A percentile compares a stretch with the other conserved stretches of the same genome.
Evolutionary conservation across 176 grass and related monocot genomes (phyloP).

Genomic region (Areca catechu): DNA sequence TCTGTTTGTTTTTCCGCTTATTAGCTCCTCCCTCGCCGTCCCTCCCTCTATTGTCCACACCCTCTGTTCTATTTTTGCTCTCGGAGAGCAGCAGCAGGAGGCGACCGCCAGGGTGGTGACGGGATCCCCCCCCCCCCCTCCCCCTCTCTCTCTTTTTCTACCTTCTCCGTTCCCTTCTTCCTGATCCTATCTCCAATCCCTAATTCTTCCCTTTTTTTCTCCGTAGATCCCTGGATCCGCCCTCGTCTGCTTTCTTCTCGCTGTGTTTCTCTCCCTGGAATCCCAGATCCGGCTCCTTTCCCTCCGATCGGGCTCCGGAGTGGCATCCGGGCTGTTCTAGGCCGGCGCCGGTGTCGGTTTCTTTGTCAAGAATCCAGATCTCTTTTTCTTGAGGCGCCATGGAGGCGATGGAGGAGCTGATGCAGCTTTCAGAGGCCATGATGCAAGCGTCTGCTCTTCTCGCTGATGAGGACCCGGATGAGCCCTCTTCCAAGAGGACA

Average conservation of each 20-base stretch:
- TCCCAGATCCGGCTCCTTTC: no score
- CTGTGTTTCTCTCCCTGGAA: no score
- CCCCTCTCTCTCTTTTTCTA: neutral
- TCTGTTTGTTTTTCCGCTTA: no score
- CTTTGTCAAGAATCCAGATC: constrained; percentile 1
- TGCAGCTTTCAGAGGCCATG: constrained; percentile 78
- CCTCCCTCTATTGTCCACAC: no score
- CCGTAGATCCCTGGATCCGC: neutral
- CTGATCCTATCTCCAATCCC: neutral
- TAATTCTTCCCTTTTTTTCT: neutral
- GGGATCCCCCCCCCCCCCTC: neutral
- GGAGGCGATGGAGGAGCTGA: constrained; percentile 92
- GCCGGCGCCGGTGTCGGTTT: no score
- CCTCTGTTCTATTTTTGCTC: no score
- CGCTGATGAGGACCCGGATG: constrained; percentile 77
- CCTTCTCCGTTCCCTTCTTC: neutral
- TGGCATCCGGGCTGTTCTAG: no score
- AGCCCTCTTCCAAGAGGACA: constrained; percentile 39
- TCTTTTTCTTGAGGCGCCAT: constrained; percentile 24
- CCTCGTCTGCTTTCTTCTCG: neutral
- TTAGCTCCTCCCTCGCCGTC: no score
- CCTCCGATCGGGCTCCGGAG: no score
- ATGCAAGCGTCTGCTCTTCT: constrained; percentile 76
- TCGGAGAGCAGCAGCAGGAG: no score
- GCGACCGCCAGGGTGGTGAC: neutral